A percentile compares a stretch with the other conserved stretches of the same genome.
These are phyloP conservation scores for Mimosa bimucronata DNA, from an alignment of 306 rosid genomes.

Conservation along the genomic window DNA sequence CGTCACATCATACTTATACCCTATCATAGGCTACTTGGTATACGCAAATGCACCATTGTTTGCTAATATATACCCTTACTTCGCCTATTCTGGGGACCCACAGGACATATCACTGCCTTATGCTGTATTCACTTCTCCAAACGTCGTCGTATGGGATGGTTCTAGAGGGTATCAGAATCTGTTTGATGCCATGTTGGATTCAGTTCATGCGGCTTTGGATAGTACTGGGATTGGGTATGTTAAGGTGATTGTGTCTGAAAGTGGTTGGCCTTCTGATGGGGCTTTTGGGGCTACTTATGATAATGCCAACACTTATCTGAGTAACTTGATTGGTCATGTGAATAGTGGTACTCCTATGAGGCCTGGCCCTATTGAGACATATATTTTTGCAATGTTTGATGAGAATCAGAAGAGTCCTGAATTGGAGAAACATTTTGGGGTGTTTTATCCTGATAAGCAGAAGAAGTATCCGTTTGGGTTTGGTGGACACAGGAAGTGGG, in stretches of 20 bases:
- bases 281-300: constrained; percentile 48
- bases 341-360: constrained; percentile 62
- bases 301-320: constrained; percentile 52
- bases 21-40: constrained; percentile 56
- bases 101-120: constrained; percentile 59
- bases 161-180: constrained; percentile 55
- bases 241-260: constrained; percentile 67
- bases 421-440: constrained; percentile 49
- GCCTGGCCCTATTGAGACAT: constrained; percentile 46
- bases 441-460: constrained; percentile 42
- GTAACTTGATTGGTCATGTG: constrained; percentile 60
- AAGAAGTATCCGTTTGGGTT: constrained; percentile 53
- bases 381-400: constrained; percentile 53
- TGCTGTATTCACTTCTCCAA: constrained; percentile 58
- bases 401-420: constrained; percentile 44
- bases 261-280: constrained; percentile 76
- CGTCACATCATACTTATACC: constrained; percentile 60
- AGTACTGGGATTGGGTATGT: constrained; percentile 52
- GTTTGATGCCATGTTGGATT: constrained; percentile 68
- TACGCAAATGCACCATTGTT: constrained; percentile 61
- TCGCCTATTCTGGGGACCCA: constrained; percentile 51
- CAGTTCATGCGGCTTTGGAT: constrained; percentile 60
- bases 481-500: constrained; percentile 24
- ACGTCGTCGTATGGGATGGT: constrained; percentile 51
- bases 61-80: constrained; percentile 66